Evolutionary conservation across 306 rosid genomes (phyloP).

Genomic region (Pterocarpus macrocarpus): DNA sequence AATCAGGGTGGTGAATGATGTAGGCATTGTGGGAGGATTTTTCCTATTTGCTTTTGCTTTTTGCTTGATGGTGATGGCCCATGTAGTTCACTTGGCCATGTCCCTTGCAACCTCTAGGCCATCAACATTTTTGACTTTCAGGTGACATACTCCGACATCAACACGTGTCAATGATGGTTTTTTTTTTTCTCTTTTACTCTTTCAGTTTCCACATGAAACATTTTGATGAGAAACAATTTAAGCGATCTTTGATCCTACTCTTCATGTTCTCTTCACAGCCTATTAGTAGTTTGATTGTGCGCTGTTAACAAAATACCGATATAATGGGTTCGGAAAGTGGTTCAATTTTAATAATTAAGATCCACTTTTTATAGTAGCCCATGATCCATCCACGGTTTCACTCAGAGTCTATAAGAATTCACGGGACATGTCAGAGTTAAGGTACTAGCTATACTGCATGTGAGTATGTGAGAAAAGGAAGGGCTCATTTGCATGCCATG

Average conservation of each 20-base stretch:
- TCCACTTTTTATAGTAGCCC: background rate
- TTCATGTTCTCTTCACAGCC: slow-evolving; percentile 34
- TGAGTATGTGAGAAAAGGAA: slow-evolving; percentile 13
- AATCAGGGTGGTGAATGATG: slow-evolving; percentile 40
- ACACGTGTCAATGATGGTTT: slow-evolving; percentile 46
- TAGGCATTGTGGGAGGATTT: slow-evolving; percentile 54
- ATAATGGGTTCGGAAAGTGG: slow-evolving; percentile 42
- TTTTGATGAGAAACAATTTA: slow-evolving; percentile 15
- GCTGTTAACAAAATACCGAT: background rate
- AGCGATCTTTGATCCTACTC: background rate
- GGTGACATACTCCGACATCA: slow-evolving; percentile 47
- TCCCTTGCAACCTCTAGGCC: slow-evolving; percentile 43
- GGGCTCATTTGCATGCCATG: slow-evolving; percentile 13
- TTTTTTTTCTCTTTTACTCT: background rate
- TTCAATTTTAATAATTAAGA: background rate
- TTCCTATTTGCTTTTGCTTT: slow-evolving; percentile 46
- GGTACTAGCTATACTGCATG: background rate
- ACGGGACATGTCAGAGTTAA: slow-evolving; percentile 11
- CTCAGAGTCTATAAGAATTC: background rate
- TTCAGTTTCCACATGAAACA: background rate
- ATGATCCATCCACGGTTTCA: background rate
- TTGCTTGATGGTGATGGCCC: slow-evolving; percentile 38
- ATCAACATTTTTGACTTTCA: slow-evolving; percentile 49
- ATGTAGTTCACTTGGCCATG: slow-evolving; percentile 37
- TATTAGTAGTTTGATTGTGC: slow-evolving; percentile 3